Evolutionary conservation across 2,329 filamentous ascomycete species (phyloP), one percentile per base, ranked within the genome.

Genomic region (Arthrobotrys musiformis): DNA sequence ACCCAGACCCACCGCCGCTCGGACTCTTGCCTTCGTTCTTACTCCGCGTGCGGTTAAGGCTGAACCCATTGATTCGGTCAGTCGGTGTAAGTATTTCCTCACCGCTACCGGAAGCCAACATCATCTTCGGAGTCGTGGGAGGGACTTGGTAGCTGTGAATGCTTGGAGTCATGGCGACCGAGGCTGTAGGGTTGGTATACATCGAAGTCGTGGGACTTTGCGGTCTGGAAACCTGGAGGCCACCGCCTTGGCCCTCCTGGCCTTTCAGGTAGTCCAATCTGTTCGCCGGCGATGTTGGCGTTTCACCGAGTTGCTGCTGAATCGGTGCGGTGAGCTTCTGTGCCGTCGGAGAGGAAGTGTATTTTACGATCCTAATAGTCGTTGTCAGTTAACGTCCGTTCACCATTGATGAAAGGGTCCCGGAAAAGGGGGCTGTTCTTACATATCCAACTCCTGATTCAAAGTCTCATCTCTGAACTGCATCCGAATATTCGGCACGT

Each of bases 401-500:
- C 7, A 19, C 26, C 1, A 17, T 42, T 19, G 35, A n/a, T n/a
- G 11, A 19, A 33, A 15, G 11, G 4, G 26, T 24, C 19, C 22
- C 24, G 24, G 15, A 30, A 22, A 28, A 37, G 15, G 26, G 35
- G 19, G 1, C 37, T 68, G 86, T 35, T 13, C 90, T 87, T 85
- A 94, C 94, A 98, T 92, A 61, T 90, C 88, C 81, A 92, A 87
- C 84, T 99, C 95, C 81, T 94, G 91, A 67, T 91, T 84, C 81
- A 96, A 86, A 0, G 94, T 98, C 81, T 96, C 91, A 81, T 97
- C 90, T 69, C 95, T 88, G 82, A 96, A 99, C 58, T 93, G 92
- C 82, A 96, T 93, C 67, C 95, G 88, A 77, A 97, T 91, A 83
- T 97, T 93, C 2, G 95, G 95, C 6, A 99, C 93, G 82, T 99